Percentiles rank a stretch among this genome's conserved stretches.
Evolutionary conservation across 148 eudicot genomes (phyloP).

Genomic region (Camellia sinensis): DNA sequence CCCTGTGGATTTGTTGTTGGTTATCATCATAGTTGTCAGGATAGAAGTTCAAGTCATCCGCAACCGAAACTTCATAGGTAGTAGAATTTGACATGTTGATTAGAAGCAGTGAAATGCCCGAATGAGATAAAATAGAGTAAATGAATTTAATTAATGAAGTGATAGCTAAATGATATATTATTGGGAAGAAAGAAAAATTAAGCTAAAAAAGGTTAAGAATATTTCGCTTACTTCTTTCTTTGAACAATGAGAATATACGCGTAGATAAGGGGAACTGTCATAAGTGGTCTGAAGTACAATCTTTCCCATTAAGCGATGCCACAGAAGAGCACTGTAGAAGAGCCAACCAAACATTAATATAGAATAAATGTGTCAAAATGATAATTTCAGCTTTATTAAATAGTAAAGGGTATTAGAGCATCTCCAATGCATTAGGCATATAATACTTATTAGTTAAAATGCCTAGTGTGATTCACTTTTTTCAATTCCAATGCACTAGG

Average conservation of each 20-base stretch:
- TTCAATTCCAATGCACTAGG: too few species aligned
- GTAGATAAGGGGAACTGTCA: conserved; percentile 29
- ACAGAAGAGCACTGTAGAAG: conserved; percentile 43
- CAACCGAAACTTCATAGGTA: conserved; percentile 29
- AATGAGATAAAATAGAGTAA: conserved; percentile 20
- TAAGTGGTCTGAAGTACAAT: conserved; percentile 32
- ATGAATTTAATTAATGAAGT: background rate
- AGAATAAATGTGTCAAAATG: background rate
- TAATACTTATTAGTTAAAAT: too few species aligned
- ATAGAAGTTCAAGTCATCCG: conserved; percentile 28
- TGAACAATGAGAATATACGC: too few species aligned
- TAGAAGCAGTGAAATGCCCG: conserved; percentile 38
- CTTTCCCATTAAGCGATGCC: conserved; percentile 56
- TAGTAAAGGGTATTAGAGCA: too few species aligned
- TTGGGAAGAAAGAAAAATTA: background rate
- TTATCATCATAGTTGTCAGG: conserved; percentile 5
- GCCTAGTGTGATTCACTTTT: too few species aligned
- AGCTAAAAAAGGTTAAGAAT: background rate
- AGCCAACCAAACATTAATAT: background rate
- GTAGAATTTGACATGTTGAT: conserved; percentile 62
- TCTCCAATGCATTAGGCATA: too few species aligned
- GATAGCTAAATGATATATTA: background rate
- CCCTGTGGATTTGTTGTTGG: conserved; percentile 20
- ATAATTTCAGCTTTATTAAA: too few species aligned
- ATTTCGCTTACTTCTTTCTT: conserved; percentile 34